Percentiles rank a stretch among this genome's conserved stretches.
phyloP scores from a whole-genome alignment of 2,329 filamentous ascomycete species.

The Monosporascus sp. region DNA sequence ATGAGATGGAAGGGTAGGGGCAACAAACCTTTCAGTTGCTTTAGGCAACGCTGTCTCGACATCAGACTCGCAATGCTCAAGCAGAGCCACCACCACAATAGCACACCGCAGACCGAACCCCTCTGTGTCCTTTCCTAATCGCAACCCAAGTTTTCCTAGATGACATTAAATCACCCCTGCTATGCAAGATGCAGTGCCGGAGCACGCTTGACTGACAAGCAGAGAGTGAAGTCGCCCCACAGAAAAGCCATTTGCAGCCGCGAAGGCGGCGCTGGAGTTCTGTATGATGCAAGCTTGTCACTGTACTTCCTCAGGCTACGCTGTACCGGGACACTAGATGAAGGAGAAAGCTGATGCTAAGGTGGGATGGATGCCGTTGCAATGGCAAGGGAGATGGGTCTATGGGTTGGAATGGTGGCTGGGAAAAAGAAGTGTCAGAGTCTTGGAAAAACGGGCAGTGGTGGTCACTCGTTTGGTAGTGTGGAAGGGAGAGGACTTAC shows the following conservation, averaged over 20 bases:
- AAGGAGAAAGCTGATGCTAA: neutral
- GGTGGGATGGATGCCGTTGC: neutral
- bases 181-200: neutral
- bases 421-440: neutral
- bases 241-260: neutral
- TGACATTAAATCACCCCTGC: neutral
- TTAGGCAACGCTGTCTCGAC: neutral
- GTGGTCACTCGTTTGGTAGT: too few relatives aligned
- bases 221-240: neutral
- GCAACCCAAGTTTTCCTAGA: neutral
- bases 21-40: neutral
- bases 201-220: neutral
- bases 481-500: neutral
- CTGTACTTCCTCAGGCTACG: neutral
- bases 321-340: neutral
- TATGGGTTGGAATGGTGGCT: neutral
- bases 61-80: neutral
- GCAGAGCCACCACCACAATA: neutral
- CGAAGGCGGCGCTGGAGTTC: neutral
- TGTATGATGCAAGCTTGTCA: neutral
- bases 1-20: too few relatives aligned
- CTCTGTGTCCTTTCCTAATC: neutral
- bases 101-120: neutral
- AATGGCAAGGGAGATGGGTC: neutral
- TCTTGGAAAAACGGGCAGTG: too few relatives aligned